Percentiles rank a stretch among this genome's conserved stretches.
Evolutionary conservation across 495 filamentous ascomycete species (phyloP).

Genomic region (Polyplosphaeria fusca): DNA sequence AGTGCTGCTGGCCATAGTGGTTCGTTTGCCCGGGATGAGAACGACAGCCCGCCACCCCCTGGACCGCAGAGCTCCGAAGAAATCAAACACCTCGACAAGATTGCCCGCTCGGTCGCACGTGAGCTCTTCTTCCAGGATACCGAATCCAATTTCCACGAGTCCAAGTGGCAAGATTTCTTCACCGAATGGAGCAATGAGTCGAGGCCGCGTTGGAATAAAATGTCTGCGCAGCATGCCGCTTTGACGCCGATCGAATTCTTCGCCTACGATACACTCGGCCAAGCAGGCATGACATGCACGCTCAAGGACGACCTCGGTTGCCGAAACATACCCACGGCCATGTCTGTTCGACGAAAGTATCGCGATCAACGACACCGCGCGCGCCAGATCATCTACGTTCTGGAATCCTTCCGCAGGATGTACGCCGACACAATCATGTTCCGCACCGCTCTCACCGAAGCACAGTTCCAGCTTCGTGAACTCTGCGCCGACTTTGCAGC

Average conservation of each 20-base stretch:
- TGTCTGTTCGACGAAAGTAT: neutral
- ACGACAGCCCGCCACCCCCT: neutral
- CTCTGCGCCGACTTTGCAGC: neutral
- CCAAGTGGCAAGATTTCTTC: neutral
- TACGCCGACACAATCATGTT: neutral
- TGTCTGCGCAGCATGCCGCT: neutral
- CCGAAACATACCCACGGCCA: neutral
- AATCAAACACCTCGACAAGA: too few species aligned
- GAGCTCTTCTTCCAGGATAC: neutral
- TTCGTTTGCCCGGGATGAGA: neutral
- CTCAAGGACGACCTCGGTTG: neutral
- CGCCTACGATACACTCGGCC: neutral
- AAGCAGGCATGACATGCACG: neutral
- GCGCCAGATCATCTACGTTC: neutral
- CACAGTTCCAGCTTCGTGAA: neutral
- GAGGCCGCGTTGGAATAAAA: neutral
- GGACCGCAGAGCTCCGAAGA: neutral
- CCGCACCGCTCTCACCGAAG: neutral
- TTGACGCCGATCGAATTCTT: neutral
- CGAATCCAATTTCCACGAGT: neutral
- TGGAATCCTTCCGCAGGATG: neutral
- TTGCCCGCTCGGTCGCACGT: neutral
- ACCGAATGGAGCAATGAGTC: neutral
- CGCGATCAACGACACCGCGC: neutral
- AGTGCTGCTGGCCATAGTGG: too few species aligned